Evolutionary conservation across 257 asterid genomes (phyloP), one percentile per base, ranked within the genome.

Genomic region (Nicotiana paniculata): DNA sequence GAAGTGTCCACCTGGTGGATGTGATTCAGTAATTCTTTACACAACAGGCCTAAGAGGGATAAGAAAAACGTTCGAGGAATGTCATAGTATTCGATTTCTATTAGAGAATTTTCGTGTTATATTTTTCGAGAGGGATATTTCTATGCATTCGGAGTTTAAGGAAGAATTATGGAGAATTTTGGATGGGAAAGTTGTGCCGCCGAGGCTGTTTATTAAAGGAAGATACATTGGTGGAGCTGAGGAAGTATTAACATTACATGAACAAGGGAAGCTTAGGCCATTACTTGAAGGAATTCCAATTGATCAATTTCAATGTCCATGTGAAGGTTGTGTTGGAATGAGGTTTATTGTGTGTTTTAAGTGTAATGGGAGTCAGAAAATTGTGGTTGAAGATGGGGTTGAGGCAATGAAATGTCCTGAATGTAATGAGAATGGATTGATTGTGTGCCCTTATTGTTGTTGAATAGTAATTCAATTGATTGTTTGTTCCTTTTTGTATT

Each of bases 191-290:
- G 67, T 85, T 1, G 81, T 89, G 58, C 97, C 98, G 9, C 99
- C 99, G 11, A 90, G 93, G 77, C 68, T 96, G 88, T 96, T 96
- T 61, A 84, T 96, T 1, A 92, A 90, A 85, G 99, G 99, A 33
- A 93, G 99, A 82, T 92, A 93, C 89, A 87, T 96, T 33, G 99
- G 99, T 4, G 99, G 98, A 81, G 97, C 94, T 7, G 99, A 93
- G 30, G 92, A 94, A 86, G 98, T 93, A 5, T 46, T 90, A 86
- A 84, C 87, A 54, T 84, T 96, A 85, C 98, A 94, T 63, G 99
- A 96, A 64, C 93, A 91, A 59, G 99, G 98, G 35, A 90, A 68
- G 86, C 86, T 96, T 58, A 93, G 85, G 92, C 92, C 96, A 65
- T 84, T 96, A n/a, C 79, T 96, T 63, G 92, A 87, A 63, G 99